Base-by-base conservation (phyloP, 257 asterid genomes). In the Penstemon eatonii region DNA sequence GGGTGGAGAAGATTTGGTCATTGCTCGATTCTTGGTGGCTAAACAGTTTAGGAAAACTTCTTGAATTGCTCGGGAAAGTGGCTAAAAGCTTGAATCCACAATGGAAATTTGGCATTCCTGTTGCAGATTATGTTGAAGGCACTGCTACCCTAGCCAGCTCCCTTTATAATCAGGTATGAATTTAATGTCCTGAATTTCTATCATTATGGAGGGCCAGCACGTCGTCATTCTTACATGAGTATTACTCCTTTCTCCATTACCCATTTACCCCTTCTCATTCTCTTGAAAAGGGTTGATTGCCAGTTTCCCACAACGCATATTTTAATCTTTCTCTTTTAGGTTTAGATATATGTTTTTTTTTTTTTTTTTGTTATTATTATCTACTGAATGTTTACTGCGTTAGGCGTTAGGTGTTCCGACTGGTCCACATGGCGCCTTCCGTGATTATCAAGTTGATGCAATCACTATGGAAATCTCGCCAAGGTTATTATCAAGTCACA, bases 321-420 rank as follows among this genome's bases (percentile, higher is more conserved):
- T 49, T 15, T 63, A 50, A 36, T 59, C 36, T 39, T 11, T 60
- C 65, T 49, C 41, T 47, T 57, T 50, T 38, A 50, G 39, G 76
- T 58, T 64, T 55, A 43, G 56, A 70, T 10, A 36, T 44, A 58
- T 54, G 40, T 57, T 53, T 37, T 47, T 4, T 10, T 45, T 15
- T 57, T 53, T 37, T 47, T 4, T 10, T 45, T 15, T 57, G 65
- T 50, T 2, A n/a, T 46, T 49, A 44, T 44, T 51, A 25, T 11
- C 18, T 58, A 63, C 5, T 33, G 13, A 47, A 42, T 25, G 2
- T 25, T 45, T 61, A n/a, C 59, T n/a, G 19, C 74, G 25, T 58
- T 82, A 91, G 99, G 99, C 96, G 13, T 79, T 91, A 63, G 99
- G 99, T 69, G 83, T 91, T 75, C 99, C 97, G 65, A 91, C 99